A percentile compares a stretch with the other conserved stretches of the same genome.
phyloP scores from a whole-genome alignment of 2,329 filamentous ascomycete species.

The Phyllosticta capitalensis region DNA sequence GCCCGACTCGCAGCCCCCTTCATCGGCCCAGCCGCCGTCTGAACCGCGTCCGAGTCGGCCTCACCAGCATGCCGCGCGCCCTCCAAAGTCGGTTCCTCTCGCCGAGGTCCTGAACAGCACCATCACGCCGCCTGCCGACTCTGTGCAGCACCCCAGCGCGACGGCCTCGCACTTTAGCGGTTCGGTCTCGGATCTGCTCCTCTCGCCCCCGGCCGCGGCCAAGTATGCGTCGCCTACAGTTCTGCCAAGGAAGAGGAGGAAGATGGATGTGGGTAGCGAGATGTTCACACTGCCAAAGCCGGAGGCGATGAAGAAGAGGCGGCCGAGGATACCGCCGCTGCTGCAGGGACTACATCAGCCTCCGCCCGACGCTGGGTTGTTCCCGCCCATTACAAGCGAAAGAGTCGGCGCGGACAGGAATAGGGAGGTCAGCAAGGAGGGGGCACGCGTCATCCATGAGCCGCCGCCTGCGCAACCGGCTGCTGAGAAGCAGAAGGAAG shows the following conservation, averaged over 20 bases:
- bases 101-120: slow-evolving; percentile 24
- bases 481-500: not conserved
- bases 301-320: slow-evolving; percentile 23
- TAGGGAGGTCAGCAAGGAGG: slow-evolving; percentile 15
- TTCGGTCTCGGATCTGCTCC: slow-evolving; percentile 1
- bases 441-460: not conserved
- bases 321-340: slow-evolving; percentile 37
- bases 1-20: not conserved
- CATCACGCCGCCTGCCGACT: not conserved
- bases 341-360: slow-evolving; percentile 55
- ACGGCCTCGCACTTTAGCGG: not conserved
- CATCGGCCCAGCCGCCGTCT: not conserved
- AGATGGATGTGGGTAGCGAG: not conserved
- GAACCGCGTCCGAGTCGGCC: not conserved
- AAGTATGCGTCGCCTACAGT: not conserved
- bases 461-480: not conserved
- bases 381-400: slow-evolving; percentile 51
- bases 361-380: slow-evolving; percentile 50
- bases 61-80: not conserved
- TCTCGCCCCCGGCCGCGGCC: not conserved
- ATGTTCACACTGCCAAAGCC: slow-evolving; percentile 28
- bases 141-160: not conserved
- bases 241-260: not conserved
- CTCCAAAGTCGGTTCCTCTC: slow-evolving; percentile 23
- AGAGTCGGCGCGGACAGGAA: not conserved